phyloP scores from a whole-genome alignment of 169 alveolate species.

The Eimeria praecox region DNA sequence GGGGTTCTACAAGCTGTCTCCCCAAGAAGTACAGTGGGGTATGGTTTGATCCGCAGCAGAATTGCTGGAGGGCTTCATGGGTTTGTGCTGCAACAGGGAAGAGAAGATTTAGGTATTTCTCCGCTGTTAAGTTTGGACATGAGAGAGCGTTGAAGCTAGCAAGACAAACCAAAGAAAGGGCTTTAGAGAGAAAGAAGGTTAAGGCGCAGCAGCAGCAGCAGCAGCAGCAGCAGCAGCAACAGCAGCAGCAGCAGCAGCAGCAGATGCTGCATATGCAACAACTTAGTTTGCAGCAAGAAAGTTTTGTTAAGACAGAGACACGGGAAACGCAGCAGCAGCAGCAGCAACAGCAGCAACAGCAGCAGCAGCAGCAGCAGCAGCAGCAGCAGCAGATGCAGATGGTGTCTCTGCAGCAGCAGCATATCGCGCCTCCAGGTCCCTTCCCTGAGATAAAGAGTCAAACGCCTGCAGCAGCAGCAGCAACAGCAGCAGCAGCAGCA shows the following conservation, averaged over 20 bases:
- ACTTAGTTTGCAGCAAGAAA: no score
- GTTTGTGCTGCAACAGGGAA: slow-evolving; percentile 73
- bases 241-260: slow-evolving; percentile 15
- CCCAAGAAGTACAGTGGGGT: slow-evolving; percentile 68
- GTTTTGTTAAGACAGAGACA: no score
- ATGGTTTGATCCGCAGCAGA: slow-evolving; percentile 79
- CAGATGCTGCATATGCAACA: slow-evolving; percentile 6
- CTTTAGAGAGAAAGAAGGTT: slow-evolving; percentile 59
- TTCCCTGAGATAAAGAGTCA: no score
- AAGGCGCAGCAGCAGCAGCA: background rate
- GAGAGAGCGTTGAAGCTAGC: slow-evolving; percentile 58
- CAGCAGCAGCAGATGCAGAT: no score
- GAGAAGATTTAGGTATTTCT: slow-evolving; percentile 67
- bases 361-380: no score
- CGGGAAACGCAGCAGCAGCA: no score
- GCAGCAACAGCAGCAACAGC: no score
- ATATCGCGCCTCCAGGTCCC: no score
- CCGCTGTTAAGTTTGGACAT: slow-evolving; percentile 75
- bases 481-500: no score
- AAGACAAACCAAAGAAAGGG: slow-evolving; percentile 56
- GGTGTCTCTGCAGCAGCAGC: no score
- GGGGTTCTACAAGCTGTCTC: no score
- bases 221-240: background rate
- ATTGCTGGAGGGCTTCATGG: slow-evolving; percentile 82
- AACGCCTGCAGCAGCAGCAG: no score